phyloP scores from a whole-genome alignment of 179 eudicot species.

The Vitellaria paradoxa region DNA sequence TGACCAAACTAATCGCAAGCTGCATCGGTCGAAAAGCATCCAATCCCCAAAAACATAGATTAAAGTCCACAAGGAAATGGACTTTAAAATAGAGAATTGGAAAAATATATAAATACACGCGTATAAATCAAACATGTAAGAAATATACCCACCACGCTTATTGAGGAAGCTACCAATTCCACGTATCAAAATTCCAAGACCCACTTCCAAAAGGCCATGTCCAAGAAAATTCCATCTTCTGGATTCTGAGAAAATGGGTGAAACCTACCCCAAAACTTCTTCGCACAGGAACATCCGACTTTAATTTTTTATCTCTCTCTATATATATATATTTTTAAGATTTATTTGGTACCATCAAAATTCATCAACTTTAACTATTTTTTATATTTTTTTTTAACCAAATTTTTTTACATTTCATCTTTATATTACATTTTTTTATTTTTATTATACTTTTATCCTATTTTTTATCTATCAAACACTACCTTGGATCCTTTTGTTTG shows the following conservation, averaged over 20 bases:
- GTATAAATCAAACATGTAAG: background rate
- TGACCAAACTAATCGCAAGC: background rate
- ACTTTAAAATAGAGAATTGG: background rate
- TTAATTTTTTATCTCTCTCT: no score
- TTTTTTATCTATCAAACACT: no score
- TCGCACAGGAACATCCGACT: background rate
- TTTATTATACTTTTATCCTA: no score
- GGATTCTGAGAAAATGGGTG: background rate
- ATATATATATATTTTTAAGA: no score
- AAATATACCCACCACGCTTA: background rate
- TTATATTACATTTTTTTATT: no score
- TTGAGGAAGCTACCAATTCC: background rate
- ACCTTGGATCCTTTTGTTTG: background rate
- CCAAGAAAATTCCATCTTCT: slow-evolving; percentile 2
- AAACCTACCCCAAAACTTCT: background rate
- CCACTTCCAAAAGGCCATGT: background rate
- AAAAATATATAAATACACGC: background rate
- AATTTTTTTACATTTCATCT: no score
- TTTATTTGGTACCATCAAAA: no score
- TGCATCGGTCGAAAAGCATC: background rate
- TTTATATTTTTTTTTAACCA: no score
- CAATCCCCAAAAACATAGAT: background rate
- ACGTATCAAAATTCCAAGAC: background rate
- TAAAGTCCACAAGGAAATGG: background rate
- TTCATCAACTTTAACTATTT: no score